Conservation (phyloP, 108 stramenopile genomes). For the Nitzschia sp. region DNA sequence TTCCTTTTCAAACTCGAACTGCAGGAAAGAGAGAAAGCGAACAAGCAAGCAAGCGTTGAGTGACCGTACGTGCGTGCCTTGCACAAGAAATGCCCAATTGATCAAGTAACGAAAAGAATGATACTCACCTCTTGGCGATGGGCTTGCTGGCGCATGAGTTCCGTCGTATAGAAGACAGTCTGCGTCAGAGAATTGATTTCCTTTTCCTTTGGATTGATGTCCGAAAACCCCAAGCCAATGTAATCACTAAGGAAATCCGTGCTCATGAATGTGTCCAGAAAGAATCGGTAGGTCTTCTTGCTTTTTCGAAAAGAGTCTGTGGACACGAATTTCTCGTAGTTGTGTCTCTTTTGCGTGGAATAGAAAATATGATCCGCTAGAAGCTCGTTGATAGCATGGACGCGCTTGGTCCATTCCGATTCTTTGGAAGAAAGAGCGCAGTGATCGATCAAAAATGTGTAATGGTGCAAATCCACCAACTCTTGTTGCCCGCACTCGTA, state of each 20-base stretch:
- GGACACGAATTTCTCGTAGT: slow-evolving; percentile 30
- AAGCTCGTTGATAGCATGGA: slow-evolving; percentile 27
- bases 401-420: slow-evolving; percentile 11
- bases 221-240: slow-evolving; percentile 30
- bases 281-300: slow-evolving; percentile 21
- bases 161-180: slow-evolving; percentile 32
- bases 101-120: no score
- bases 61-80: no score
- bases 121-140: slow-evolving; percentile 32
- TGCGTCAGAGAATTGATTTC: slow-evolving; percentile 38
- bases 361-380: slow-evolving; percentile 26
- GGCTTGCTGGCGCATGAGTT: slow-evolving; percentile 25
- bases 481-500: slow-evolving; percentile 34
- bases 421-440: slow-evolving; percentile 13
- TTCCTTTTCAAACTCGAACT: slow-evolving; percentile 37
- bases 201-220: slow-evolving; percentile 37
- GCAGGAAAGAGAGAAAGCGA: no score
- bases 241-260: slow-evolving; percentile 16
- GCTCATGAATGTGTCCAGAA: slow-evolving; percentile 24
- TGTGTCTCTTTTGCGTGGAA: slow-evolving; percentile 26
- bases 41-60: no score
- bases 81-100: no score
- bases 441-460: slow-evolving; percentile 30
- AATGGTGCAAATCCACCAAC: slow-evolving; percentile 31
- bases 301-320: slow-evolving; percentile 14